Conservation (phyloP, 108 stramenopile genomes). For the Cyclostephanos tholiformis region DNA sequence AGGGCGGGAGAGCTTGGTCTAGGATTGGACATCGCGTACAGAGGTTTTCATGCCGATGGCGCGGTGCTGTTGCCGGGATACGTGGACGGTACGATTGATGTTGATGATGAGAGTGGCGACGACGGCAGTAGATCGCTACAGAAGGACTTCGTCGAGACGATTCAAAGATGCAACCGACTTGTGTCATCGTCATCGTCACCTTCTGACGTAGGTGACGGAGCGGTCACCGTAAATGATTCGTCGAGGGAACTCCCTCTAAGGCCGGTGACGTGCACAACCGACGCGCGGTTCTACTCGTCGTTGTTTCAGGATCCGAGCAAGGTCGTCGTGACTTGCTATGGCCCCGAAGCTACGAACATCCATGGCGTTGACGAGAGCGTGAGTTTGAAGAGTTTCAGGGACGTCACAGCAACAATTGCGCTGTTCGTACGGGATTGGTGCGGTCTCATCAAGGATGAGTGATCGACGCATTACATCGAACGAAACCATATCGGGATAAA, state of each 20-base stretch:
- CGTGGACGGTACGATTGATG: background rate
- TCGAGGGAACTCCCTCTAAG: conserved; percentile 1
- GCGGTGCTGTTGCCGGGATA: conserved; percentile 31
- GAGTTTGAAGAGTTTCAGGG: conserved; percentile 18
- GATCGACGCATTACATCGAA: background rate
- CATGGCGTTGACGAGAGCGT: conserved; percentile 37
- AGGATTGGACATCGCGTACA: conserved; percentile 23
- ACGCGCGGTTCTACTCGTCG: conserved; percentile 21
- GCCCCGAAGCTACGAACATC: conserved; percentile 20
- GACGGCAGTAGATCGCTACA: conserved; percentile 11
- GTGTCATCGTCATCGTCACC: background rate
- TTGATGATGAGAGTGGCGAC: background rate
- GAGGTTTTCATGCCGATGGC: conserved; percentile 30
- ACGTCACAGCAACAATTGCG: conserved; percentile 22
- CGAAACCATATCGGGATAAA: too few species aligned
- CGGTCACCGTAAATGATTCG: background rate
- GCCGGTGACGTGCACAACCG: conserved; percentile 26
- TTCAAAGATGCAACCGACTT: conserved; percentile 15
- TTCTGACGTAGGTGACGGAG: background rate
- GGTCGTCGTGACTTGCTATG: conserved; percentile 32
- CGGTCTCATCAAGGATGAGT: conserved; percentile 23
- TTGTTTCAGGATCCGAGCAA: conserved; percentile 22
- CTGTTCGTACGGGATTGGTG: conserved; percentile 34
- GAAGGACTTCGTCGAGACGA: conserved; percentile 23
- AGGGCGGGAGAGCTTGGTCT: conserved; percentile 20